phyloP scores from a whole-genome alignment of 768 basidiomycete species.

The Phlegmacium glaucopus region DNA sequence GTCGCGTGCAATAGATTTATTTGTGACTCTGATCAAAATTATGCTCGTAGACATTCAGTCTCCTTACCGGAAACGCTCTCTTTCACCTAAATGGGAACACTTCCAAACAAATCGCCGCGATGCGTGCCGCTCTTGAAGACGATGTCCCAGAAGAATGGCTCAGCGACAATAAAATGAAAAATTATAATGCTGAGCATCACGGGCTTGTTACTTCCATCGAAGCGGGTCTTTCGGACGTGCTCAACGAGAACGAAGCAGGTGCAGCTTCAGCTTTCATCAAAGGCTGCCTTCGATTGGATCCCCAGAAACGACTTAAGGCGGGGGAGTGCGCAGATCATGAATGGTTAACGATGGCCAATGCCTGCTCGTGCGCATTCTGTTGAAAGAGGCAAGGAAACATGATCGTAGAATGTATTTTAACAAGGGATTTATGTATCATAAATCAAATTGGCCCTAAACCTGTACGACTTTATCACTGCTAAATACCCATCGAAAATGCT shows the following conservation, averaged over 20 bases:
- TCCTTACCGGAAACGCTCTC: slow-evolving; percentile 5
- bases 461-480: too few relatives aligned
- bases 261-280: slow-evolving; percentile 9
- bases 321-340: not conserved
- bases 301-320: slow-evolving; percentile 2
- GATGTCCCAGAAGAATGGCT: slow-evolving; percentile 1
- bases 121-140: slow-evolving; percentile 4
- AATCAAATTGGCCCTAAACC: too few relatives aligned
- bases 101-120: slow-evolving; percentile 2
- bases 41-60: slow-evolving; percentile 5
- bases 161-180: slow-evolving; percentile 4
- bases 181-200: not conserved
- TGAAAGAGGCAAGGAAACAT: too few relatives aligned
- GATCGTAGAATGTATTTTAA: too few relatives aligned
- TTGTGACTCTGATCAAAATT: not conserved
- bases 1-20: too few relatives aligned
- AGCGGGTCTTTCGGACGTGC: not conserved
- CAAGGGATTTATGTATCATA: too few relatives aligned
- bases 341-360: slow-evolving; percentile 5
- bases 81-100: not conserved
- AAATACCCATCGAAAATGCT: too few relatives aligned
- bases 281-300: slow-evolving; percentile 11
- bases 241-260: slow-evolving; percentile 4
- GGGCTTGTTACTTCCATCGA: slow-evolving; percentile 5
- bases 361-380: slow-evolving; percentile 9